Evolutionary conservation across 2,329 filamentous ascomycete species (phyloP), one percentile per base, ranked within the genome.

Genomic region (Colletotrichum simmondsii): DNA sequence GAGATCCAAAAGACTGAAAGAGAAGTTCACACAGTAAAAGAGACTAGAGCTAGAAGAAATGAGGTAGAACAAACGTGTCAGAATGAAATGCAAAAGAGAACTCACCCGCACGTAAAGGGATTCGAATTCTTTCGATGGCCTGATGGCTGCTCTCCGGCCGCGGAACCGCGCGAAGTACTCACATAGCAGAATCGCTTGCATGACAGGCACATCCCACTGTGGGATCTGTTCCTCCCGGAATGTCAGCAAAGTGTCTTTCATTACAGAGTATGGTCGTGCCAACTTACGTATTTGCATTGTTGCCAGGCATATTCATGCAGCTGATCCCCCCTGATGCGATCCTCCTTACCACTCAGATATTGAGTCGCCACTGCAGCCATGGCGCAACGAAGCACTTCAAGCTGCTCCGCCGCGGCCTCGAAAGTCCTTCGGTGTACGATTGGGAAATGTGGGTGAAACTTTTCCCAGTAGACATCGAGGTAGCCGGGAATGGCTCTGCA

Each of bases 311-410:
- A 86, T 64, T 85, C 84, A 79, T 90, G 87, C 76, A 90, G 81
- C 68, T 85, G 81, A 64, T 83, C 85, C 32, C 87, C 88, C 75
- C 84, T 85, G 69, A 82, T 81, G 69, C 88, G 86, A 77, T 89
- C 85, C 62, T 88, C 86, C 78, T 83, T 83, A 77, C 82, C 80
- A 61, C 82, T 79, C 65, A 89, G 80, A 72, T 84, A 86, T 76
- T 90, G 88, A 26, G 87, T 86, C 58, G 86, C 88, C 35, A 90
- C 78, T n/a, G 88, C 88, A 26, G 88, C 88, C 88, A 90, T 90
- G 72, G 88, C 87, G 73, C 84, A 89, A 16, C 81, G 84, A 58
- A 90, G 80, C 54, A 87, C 79, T 65, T 87, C 85, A 7, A 79
- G 46, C 32, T 81, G 79, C 65, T 86, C 84, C 5, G 80, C 79